Percentiles rank a stretch among this genome's conserved stretches.
phyloP scores from a whole-genome alignment of 1,284 basidiomycete genomes.

The Cutaneotrichosporon sp. region DNA sequence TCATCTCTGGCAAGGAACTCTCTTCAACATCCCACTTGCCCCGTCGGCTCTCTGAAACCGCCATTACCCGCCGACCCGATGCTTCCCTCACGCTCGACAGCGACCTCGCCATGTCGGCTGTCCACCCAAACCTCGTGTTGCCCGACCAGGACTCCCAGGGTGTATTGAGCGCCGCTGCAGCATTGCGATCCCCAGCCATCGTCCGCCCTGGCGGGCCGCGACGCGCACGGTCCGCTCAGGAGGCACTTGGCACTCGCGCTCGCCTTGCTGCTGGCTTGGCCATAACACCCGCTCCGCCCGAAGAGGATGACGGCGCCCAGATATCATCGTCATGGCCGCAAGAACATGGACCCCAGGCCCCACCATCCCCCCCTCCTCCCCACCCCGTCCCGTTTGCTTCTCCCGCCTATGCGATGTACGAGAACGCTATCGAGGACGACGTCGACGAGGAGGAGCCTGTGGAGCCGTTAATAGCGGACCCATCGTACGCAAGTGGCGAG shows the following conservation, averaged over 20 bases:
- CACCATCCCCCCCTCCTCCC: neutral
- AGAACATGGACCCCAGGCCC: neutral
- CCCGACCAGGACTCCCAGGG: neutral
- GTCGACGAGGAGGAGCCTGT: slow-evolving; percentile 11
- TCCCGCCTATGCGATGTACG: slow-evolving; percentile 10
- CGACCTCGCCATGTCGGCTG: neutral
- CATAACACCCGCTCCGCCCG: neutral
- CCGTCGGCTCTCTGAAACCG: slow-evolving; percentile 19
- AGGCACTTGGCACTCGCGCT: slow-evolving; percentile 5
- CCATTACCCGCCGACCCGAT: slow-evolving; percentile 14
- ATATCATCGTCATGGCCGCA: neutral
- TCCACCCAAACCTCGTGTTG: neutral
- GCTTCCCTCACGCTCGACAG: neutral
- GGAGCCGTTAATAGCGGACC: neutral
- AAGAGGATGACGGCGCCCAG: neutral
- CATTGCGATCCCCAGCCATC: slow-evolving; percentile 1
- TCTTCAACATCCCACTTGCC: neutral
- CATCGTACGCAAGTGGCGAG: neutral
- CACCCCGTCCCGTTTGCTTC: neutral
- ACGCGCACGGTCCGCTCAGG: slow-evolving; percentile 21
- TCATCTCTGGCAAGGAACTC: slow-evolving; percentile 19
- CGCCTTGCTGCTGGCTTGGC: neutral
- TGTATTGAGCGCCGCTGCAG: neutral
- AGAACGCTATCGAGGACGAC: slow-evolving; percentile 20
- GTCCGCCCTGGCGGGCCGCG: slow-evolving; percentile 10